Evolutionary conservation across 2,329 filamentous ascomycete genomes (phyloP).

Genomic region (Ascochyta fabae): DNA sequence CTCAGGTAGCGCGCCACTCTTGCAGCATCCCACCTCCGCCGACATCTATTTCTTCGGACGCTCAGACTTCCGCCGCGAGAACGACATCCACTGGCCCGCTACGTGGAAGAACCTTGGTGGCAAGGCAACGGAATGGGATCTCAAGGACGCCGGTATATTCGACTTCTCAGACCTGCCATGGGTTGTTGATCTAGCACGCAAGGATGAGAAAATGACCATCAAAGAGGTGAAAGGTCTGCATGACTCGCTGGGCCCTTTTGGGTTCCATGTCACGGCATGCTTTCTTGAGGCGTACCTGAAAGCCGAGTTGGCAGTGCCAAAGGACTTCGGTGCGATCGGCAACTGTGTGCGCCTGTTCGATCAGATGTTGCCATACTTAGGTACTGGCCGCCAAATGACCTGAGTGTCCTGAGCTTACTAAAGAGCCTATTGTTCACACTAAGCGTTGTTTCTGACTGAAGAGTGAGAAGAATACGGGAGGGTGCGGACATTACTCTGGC

Average conservation of each 20-base stretch:
- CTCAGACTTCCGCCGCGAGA: conserved; percentile 90
- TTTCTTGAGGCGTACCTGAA: conserved; percentile 28
- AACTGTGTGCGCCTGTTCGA: conserved; percentile 20
- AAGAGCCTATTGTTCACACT: not conserved
- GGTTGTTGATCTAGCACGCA: conserved; percentile 23
- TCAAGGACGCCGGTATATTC: conserved; percentile 26
- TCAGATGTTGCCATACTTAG: conserved; percentile 14
- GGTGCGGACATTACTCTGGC: not conserved
- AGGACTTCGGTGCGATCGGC: conserved; percentile 3
- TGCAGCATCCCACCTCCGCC: conserved; percentile 7
- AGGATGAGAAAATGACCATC: conserved; percentile 10
- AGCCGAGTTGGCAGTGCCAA: conserved; percentile 7
- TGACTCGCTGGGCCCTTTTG: conserved; percentile 6
- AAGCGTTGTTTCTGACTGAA: not conserved
- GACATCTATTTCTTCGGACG: conserved; percentile 38
- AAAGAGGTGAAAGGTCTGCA: conserved; percentile 9
- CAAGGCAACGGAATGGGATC: conserved; percentile 29
- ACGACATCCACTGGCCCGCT: conserved; percentile 85
- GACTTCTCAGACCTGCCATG: conserved; percentile 34
- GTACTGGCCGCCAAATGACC: not conserved
- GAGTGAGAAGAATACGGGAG: not conserved
- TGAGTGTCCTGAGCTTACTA: not conserved
- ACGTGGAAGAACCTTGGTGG: conserved; percentile 54
- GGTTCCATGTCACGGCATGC: conserved; percentile 21
- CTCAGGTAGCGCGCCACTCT: conserved; percentile 27